Evolutionary conservation across 78 protist genomes (phyloP), one percentile per base, ranked within the genome.

Genomic region (Dictyostelium capitatum): DNA sequence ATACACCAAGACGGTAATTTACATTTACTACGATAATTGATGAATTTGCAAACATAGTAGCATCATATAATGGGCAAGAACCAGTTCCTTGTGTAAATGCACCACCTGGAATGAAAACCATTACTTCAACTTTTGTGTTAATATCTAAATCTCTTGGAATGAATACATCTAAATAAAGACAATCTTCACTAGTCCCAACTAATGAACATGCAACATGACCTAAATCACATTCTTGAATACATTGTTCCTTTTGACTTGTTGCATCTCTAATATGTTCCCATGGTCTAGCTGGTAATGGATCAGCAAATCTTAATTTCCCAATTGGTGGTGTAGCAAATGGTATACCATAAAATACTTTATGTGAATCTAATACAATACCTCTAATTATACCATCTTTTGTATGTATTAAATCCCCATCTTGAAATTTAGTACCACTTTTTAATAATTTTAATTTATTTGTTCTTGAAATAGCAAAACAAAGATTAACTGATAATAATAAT

Each of bases 141-240:
- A 15, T 28, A 37, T n/a, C 23, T 3, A 17, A 5, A 11, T 11
- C 14, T 43, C 23, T 79, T 54, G 92, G 92, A 7, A 56, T 17
- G 11, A 77, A 90, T 5, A 95, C 92, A 93, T 95, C 69, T 1
- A 95, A 69, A 48, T 85, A 95, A 2, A 95, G 30, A 83, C 96
- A 95, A 80, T 93, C 95, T 50, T 95, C 96, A 75, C 83, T 79
- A 48, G 62, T 37, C 23, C 70, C 2, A n/a, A n/a, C n/a, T n/a
- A n/a, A n/a, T n/a, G 92, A 81, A 59, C 92, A 87, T 10, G 80
- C n/a, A n/a, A n/a, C 90, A 4, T 37, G 53, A 11, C 79, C 79
- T 1, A 82, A 37, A 53, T 41, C 32, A 70, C 90, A 82, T 1
- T 51, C 56, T 70, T 82, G 90, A 70, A 41, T 20, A 28, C 65